phyloP scores from a whole-genome alignment of 805 yeast genomes.

The Kurtzmaniella cleridarum region DNA sequence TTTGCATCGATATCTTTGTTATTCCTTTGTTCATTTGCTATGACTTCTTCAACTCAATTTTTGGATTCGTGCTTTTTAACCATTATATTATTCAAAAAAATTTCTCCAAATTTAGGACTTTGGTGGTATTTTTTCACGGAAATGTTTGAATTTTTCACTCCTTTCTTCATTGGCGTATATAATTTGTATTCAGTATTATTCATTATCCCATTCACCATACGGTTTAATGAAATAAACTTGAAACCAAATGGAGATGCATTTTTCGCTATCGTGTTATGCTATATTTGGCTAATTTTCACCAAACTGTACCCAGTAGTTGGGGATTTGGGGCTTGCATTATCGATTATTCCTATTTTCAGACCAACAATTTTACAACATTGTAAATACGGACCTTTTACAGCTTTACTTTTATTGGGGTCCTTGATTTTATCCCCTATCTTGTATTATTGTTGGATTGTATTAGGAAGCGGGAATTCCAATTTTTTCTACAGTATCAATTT shows the following conservation, averaged over 20 bases:
- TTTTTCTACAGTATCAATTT: constrained; percentile 93
- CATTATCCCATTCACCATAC: constrained; percentile 65
- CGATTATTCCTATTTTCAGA: constrained; percentile 38
- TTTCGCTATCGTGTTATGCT: constrained; percentile 43
- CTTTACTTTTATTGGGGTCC: constrained; percentile 45
- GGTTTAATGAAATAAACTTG: constrained; percentile 39
- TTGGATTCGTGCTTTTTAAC: constrained; percentile 45
- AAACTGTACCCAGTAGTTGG: constrained; percentile 84
- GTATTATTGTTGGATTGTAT: constrained; percentile 88
- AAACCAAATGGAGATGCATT: constrained; percentile 43
- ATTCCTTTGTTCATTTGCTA: constrained; percentile 19
- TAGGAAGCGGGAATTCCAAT: constrained; percentile 93
- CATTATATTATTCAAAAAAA: constrained; percentile 55
- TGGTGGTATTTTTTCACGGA: constrained; percentile 99
- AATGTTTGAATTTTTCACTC: constrained; percentile 83
- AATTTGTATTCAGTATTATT: constrained; percentile 66
- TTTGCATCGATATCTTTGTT: constrained; percentile 14
- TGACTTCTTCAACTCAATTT: constrained; percentile 23
- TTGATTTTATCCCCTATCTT: constrained; percentile 78
- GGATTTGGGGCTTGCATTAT: constrained; percentile 51
- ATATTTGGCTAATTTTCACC: constrained; percentile 50
- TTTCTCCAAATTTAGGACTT: constrained; percentile 85
- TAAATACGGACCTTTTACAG: constrained; percentile 40
- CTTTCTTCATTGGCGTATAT: constrained; percentile 80
- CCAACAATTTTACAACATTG: constrained; percentile 42